phyloP scores from a whole-genome alignment of 441 rosid genomes.

The Biscutella auriculata region DNA sequence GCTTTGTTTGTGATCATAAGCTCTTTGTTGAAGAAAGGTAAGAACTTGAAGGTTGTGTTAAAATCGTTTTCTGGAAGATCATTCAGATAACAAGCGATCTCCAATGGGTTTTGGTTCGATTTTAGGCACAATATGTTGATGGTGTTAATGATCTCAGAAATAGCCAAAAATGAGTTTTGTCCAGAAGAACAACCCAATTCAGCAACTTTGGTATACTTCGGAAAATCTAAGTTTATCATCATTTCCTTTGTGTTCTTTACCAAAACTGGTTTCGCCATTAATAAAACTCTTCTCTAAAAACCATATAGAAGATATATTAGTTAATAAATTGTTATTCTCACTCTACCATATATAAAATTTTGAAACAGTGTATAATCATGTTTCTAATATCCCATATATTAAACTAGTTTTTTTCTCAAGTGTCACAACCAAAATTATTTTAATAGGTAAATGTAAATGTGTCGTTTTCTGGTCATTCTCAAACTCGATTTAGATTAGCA shows the following conservation, averaged over 20 bases:
- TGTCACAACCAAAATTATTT: too few relatives aligned
- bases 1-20: slow-evolving; percentile 3
- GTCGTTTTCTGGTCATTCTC: too few relatives aligned
- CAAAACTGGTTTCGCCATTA: slow-evolving; percentile 15
- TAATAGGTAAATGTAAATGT: too few relatives aligned
- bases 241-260: slow-evolving; percentile 18
- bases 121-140: slow-evolving; percentile 6
- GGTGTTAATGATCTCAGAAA: slow-evolving; percentile 18
- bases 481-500: too few relatives aligned
- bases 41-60: slow-evolving; percentile 31
- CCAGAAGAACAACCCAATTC: slow-evolving; percentile 26
- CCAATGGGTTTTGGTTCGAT: slow-evolving; percentile 8
- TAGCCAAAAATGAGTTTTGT: slow-evolving; percentile 16
- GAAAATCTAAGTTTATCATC: slow-evolving; percentile 17
- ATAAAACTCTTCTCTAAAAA: slow-evolving; percentile 12
- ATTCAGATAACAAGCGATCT: slow-evolving; percentile 32
- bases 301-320: too few relatives aligned
- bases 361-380: too few relatives aligned
- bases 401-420: too few relatives aligned
- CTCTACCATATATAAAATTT: too few relatives aligned
- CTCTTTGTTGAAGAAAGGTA: slow-evolving; percentile 16
- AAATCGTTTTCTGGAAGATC: slow-evolving; percentile 50
- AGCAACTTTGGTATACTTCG: slow-evolving; percentile 14
- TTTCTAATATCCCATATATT: too few relatives aligned
- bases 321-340: too few relatives aligned